Percentiles rank a stretch among this genome's conserved stretches.
phyloP scores from a whole-genome alignment of 768 basidiomycete genomes.

The Astraeus odoratus region DNA sequence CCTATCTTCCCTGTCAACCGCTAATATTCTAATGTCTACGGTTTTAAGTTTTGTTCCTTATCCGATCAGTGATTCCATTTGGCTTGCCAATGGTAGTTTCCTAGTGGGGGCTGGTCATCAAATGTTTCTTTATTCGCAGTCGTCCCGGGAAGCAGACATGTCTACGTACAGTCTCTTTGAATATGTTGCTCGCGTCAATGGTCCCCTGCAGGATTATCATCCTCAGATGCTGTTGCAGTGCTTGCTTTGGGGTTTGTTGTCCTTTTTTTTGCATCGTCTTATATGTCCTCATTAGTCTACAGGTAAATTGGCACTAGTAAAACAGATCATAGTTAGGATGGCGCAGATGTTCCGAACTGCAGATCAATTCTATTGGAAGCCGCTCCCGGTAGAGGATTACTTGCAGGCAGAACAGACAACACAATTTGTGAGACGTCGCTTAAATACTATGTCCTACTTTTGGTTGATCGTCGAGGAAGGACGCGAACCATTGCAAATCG shows the following conservation, averaged over 20 bases:
- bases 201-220: slow-evolving; percentile 86
- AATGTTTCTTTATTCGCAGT: slow-evolving; percentile 70
- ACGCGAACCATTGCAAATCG: slow-evolving; percentile 23
- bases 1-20: slow-evolving; percentile 4
- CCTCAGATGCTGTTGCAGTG: slow-evolving; percentile 92
- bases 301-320: slow-evolving; percentile 85
- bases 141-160: slow-evolving; percentile 12
- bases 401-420: slow-evolving; percentile 13
- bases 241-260: slow-evolving; percentile 74
- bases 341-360: slow-evolving; percentile 26
- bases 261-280: background rate
- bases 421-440: slow-evolving; percentile 11
- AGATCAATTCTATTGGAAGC: slow-evolving; percentile 32
- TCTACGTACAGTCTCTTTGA: slow-evolving; percentile 60
- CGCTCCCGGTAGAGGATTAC: slow-evolving; percentile 47
- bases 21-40: slow-evolving; percentile 1
- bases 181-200: slow-evolving; percentile 75
- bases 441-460: background rate
- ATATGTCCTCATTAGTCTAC: slow-evolving; percentile 2
- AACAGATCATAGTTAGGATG: slow-evolving; percentile 70
- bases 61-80: slow-evolving; percentile 84
- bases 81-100: slow-evolving; percentile 79
- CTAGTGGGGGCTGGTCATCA: slow-evolving; percentile 80
- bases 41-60: slow-evolving; percentile 60
- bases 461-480: slow-evolving; percentile 8